Base-by-base conservation (phyloP, 176 grass and related monocot genomes). In the Stipa capillata region DNA sequence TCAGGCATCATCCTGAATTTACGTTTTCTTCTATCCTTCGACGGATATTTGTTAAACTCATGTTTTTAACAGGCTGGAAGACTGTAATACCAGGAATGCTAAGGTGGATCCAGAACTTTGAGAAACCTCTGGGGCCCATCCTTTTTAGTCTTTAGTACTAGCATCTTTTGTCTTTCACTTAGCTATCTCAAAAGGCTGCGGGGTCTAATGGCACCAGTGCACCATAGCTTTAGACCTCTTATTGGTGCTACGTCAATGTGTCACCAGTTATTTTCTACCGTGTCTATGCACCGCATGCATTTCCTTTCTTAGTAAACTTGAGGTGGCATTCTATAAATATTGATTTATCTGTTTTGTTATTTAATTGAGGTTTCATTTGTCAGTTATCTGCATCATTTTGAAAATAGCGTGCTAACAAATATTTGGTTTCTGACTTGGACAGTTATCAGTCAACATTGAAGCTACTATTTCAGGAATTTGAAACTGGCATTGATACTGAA, bases 381-480 rank as follows among this genome's bases (percentile, higher is more conserved):
- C 15, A 8, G 23, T 69, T 60, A 50, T 43, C 10, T 74, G 17
- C 11, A 41, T 32, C 25, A 69, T 78, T 63, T 18, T 62, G 70
- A 16, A 59, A 35, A 36, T 65, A 20, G 13, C 51, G 81, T 58
- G n/a, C 74, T 63, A 53, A 87, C 33, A 74, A 57, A 43, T 79
- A 27, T 47, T 45, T 74, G n/a, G 32, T 73, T 50, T 57, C 45
- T 64, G 33, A 51, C 27, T 67, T 69, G 69, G 86, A 62, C 85
- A 97, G 89, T 85, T 97, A 94, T 41, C 87, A 76, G 57, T 89
- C 79, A 59, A 97, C 87, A 73, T 15, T 94, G 71, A 86, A 90
- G 77, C 78, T 79, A 88, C 53, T 97, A 77, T 92, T 98, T 82
- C 87, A 91, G 71, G 88, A 87, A 58, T 80, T 87, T 69, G 86